Conservation (phyloP, 2,329 filamentous ascomycete species). For the Colletotrichum spinosum region DNA sequence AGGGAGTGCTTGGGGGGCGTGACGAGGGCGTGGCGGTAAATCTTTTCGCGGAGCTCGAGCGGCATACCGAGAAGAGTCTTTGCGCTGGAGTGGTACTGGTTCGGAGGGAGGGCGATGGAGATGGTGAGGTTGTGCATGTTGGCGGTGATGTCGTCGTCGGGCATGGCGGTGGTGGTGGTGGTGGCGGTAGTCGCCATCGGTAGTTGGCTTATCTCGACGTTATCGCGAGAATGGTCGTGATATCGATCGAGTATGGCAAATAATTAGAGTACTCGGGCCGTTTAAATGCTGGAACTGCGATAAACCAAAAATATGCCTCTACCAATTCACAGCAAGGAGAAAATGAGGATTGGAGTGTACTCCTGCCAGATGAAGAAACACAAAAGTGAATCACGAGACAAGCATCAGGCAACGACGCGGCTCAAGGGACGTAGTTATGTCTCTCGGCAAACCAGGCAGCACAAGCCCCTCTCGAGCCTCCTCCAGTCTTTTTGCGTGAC, state of each 20-base stretch:
- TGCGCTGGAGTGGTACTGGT: constrained; percentile 18
- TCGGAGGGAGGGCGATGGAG: constrained; percentile 9
- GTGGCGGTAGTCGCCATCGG: not conserved
- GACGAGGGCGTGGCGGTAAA: constrained; percentile 28
- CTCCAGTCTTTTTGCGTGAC: not conserved
- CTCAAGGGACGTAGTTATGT: not conserved
- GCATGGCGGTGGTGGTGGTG: not conserved
- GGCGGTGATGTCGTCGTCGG: not conserved
- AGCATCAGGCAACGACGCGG: no score
- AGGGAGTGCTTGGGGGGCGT: constrained; percentile 10
- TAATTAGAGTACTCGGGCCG: no score
- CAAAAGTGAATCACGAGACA: no score
- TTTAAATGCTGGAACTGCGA: no score
- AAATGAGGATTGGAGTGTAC: no score
- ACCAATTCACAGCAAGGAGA: no score
- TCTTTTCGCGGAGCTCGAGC: constrained; percentile 26
- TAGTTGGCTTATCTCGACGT: no score
- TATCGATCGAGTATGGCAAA: no score
- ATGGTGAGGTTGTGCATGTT: not conserved
- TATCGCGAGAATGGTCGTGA: no score
- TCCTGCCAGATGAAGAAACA: no score
- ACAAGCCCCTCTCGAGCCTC: not conserved
- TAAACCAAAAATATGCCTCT: no score
- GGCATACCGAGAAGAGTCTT: constrained; percentile 33
- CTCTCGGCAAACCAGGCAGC: not conserved